Base-by-base conservation (phyloP, 129 eudicot genomes). In the Centrapalus pauciflorus region DNA sequence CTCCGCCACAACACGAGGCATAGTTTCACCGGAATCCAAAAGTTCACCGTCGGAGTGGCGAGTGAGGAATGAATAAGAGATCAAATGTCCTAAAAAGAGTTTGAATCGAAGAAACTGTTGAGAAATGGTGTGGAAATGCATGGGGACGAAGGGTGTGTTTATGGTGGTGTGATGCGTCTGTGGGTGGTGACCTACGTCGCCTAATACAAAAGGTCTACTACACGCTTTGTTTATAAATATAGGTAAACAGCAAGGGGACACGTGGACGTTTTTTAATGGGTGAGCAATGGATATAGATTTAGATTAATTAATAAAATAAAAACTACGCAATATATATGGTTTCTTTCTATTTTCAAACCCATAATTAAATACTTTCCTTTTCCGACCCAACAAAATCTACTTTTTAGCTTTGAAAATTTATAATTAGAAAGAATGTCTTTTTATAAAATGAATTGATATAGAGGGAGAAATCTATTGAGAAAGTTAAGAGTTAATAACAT, bases 171-270 rank as follows among this genome's bases (percentile, higher is more conserved):
- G 24, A n/a, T 3, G 72, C 4, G 20, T n/a, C n/a, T 9, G 65
- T 38, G 78, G 78, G 50, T 73, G 78, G 78, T 73, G 38, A 73
- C 72, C 77, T 34, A 72, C 71, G 63, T 70, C 77, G 71, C 71
- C 78, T 73, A 73, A 64, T 73, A 69, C 12, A 23, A 7, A 23
- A 52, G 38, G 37, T 64, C 54, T 52, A 37, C 54, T 52, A 37
- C 55, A 72, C 69, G 77, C 35, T 21, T 63, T 41, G n/a, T 54
- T n/a, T n/a, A 34, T 26, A 35, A 2, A n/a, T 34, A 13, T 16
- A 13, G 43, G 34, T 27, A 52, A 64, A 5, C 9, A 12, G 12
- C 2, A 4, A n/a, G 1, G 33, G 55, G 46, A 27, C 56, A 73
- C 78, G 65, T 55, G 66, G 78, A 28, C 20, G 56, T 19, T 52